Evolutionary conservation across 2,329 filamentous ascomycete genomes (phyloP), one percentile per base, ranked within the genome.

Genomic region (Fusarium gaditjirri): DNA sequence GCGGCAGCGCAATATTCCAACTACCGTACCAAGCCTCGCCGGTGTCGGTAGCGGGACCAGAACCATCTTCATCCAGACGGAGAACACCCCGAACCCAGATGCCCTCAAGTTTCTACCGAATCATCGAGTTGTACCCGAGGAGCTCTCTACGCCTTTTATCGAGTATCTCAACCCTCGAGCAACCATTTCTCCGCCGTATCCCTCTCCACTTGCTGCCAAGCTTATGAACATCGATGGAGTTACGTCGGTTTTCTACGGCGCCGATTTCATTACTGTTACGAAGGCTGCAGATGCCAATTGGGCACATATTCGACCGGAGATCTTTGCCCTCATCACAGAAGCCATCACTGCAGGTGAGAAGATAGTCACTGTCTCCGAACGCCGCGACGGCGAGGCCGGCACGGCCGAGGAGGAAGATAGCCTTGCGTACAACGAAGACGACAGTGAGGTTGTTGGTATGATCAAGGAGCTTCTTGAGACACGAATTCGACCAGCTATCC

Each of bases 391-490:
- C 75, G 87, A 83, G 68, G 83, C 71, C 10, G 70, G 58, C 5
- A 86, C 74, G 74, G 78, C 75, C 5, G 72, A 71, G 10, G 83
- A 84, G 70, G 88, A 89, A 68, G 94, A 97, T 77, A 93, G 90
- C 67, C 85, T 97, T 56, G 89, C 89, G 27, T 97, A 95, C 81
- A 91, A 95, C 76, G 94, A 97, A 79, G 92, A 97, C 70, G 96
- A 99, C 80, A 92, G 91, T 74, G 96, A 99, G 83, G 94, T 98
- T 16, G 92, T 99, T 13, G 93, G 94, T 65, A 98, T 98, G 96
- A 98, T 99, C 84, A 97, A 98, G 85, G 96, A 99, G 84, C 85
- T 99, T 36, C 86, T 99, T 39, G 96, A 99, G 83, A 99, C 96
- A 31, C 88, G 96, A 70, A 97, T 99, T 78, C 89, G 96, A 46